phyloP scores from a whole-genome alignment of 139 green algal genomes.

The Chlamydomonas incerta region DNA sequence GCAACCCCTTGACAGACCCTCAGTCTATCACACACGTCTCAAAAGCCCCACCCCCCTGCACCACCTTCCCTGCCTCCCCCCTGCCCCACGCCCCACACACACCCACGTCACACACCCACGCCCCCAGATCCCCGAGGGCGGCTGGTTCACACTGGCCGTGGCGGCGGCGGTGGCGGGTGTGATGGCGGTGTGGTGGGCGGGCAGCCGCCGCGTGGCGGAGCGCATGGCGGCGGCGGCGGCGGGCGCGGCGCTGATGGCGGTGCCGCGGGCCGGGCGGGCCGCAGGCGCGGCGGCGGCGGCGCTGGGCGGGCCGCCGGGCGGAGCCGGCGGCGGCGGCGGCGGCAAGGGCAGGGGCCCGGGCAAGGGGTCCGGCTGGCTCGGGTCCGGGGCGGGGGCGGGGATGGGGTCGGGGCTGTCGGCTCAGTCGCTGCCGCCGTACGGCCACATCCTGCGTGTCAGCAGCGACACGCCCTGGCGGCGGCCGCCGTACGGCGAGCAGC shows the following conservation, averaged over 20 bases:
- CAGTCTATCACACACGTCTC: too few species aligned
- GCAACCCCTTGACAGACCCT: too few species aligned
- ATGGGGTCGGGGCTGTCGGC: too few species aligned
- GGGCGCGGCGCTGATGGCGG: neutral
- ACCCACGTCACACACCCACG: neutral
- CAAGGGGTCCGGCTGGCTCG: too few species aligned
- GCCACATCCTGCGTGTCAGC: neutral
- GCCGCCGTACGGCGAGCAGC: neutral
- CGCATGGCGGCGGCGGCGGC: neutral
- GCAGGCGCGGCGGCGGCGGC: neutral
- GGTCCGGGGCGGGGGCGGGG: too few species aligned
- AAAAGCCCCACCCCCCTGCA: neutral
- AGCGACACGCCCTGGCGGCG: too few species aligned
- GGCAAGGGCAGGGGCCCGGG: too few species aligned
- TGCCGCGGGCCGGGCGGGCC: neutral
- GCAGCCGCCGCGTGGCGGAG: conserved; percentile 25
- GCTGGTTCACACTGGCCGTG: conserved; percentile 41
- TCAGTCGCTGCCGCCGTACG: neutral
- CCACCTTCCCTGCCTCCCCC: neutral
- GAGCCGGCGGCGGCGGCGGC: too few species aligned
- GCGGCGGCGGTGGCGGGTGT: neutral
- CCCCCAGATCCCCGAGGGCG: conserved; percentile 27
- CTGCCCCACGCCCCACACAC: neutral
- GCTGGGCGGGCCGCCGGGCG: too few species aligned
- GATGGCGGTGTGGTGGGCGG: conserved; percentile 38